phyloP scores from a whole-genome alignment of 345 rosid genomes.

The Camelina hispida region DNA sequence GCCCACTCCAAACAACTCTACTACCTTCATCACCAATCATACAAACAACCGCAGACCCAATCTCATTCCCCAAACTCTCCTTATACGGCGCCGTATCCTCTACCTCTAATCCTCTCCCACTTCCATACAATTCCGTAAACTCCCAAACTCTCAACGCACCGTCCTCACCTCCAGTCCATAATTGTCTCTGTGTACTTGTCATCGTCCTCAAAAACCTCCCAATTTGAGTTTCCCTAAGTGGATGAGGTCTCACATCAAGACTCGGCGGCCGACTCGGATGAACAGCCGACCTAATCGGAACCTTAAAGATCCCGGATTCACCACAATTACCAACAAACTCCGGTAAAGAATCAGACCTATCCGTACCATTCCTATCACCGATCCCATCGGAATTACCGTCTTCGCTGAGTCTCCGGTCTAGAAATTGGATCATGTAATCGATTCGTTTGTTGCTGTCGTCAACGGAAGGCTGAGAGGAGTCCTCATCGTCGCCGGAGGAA shows the following conservation, averaged over 20 bases:
- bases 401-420: constrained; percentile 71
- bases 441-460: constrained; percentile 74
- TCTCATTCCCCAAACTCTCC: constrained; percentile 54
- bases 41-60: constrained; percentile 64
- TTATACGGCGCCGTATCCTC: constrained; percentile 80
- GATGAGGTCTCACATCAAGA: constrained; percentile 87
- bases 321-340: constrained; percentile 68
- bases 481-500: constrained; percentile 51
- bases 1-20: constrained; percentile 85
- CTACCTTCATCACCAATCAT: constrained; percentile 75
- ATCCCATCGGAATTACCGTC: constrained; percentile 37
- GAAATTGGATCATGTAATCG: constrained; percentile 89
- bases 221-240: constrained; percentile 76
- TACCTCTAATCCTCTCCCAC: constrained; percentile 52
- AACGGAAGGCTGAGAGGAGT: constrained; percentile 48
- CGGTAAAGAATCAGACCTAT: constrained; percentile 47
- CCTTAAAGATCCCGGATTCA: constrained; percentile 60
- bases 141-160: constrained; percentile 83
- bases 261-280: constrained; percentile 84
- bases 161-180: constrained; percentile 87
- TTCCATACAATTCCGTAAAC: constrained; percentile 59
- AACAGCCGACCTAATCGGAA: constrained; percentile 71
- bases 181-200: constrained; percentile 62
- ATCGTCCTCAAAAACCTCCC: constrained; percentile 77
- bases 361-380: constrained; percentile 8